Evolutionary conservation across 2,329 filamentous ascomycete species (phyloP).

Genomic region (Botrytis hyacinthi): DNA sequence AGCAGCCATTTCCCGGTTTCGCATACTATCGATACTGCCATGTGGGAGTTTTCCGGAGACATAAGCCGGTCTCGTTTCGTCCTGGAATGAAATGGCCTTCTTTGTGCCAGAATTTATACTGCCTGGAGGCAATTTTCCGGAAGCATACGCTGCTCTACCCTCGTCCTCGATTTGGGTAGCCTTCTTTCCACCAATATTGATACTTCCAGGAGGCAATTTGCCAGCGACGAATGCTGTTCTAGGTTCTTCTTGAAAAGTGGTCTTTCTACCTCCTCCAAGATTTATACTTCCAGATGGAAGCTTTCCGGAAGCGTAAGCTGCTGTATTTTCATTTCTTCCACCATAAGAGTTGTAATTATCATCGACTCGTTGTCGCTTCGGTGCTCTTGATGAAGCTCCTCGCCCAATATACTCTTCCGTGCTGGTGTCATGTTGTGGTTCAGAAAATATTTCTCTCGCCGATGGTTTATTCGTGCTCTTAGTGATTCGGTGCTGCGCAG

Average conservation of each 20-base stretch:
- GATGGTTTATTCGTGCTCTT: conserved; percentile 25
- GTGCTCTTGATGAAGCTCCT: conserved; percentile 29
- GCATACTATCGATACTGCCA: conserved; percentile 34
- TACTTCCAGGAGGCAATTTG: conserved; percentile 40
- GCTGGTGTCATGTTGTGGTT: conserved; percentile 29
- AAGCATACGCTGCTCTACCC: conserved; percentile 29
- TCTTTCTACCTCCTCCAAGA: conserved; percentile 23
- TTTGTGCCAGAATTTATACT: conserved; percentile 37
- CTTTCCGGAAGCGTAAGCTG: conserved; percentile 40
- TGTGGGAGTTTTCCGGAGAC: conserved; percentile 30
- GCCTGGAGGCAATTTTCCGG: conserved; percentile 41
- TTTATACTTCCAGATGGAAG: conserved; percentile 40
- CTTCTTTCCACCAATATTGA: conserved; percentile 30
- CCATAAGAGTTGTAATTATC: conserved; percentile 23
- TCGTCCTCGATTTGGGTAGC: conserved; percentile 25
- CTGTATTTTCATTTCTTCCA: conserved; percentile 27
- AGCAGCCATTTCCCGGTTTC: conserved; percentile 31
- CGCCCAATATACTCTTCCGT: conserved; percentile 39
- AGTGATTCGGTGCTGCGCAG: conserved; percentile 52
- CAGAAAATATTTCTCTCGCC: conserved; percentile 35
- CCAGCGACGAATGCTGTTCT: conserved; percentile 34
- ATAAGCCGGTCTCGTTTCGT: conserved; percentile 35
- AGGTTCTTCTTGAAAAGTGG: conserved; percentile 23
- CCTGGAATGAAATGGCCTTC: conserved; percentile 27
- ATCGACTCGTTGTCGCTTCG: conserved; percentile 48